These are phyloP conservation scores for Phanerochaete carnosa DNA, from an alignment of 768 basidiomycete genomes.

Conservation along the genomic window DNA sequence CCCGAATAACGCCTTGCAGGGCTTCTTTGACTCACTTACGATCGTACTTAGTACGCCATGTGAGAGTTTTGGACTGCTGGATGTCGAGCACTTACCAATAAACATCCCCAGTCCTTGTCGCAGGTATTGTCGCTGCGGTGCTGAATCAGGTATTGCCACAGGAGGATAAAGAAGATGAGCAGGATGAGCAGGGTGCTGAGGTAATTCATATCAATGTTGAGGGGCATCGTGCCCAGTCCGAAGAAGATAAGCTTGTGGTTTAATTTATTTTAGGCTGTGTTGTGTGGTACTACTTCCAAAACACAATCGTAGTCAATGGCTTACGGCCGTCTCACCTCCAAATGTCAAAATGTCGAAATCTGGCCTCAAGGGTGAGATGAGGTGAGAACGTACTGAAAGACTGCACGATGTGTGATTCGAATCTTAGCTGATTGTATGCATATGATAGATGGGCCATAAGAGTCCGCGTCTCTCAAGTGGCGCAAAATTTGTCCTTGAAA, in stretches of 20 bases:
- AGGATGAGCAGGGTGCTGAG: constrained; percentile 15
- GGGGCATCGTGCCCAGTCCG: neutral
- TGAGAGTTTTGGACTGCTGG: constrained; percentile 33
- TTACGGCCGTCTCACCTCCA: too few species aligned
- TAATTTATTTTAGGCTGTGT: neutral
- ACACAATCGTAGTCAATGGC: too few species aligned
- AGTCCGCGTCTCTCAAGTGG: too few species aligned
- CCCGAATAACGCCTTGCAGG: constrained; percentile 53
- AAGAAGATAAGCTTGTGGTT: neutral
- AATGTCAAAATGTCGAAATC: too few species aligned
- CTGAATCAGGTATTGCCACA: constrained; percentile 44
- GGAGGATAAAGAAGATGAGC: constrained; percentile 19
- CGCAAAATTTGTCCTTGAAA: too few species aligned
- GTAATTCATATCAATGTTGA: constrained; percentile 20
- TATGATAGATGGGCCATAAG: too few species aligned
- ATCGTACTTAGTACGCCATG: constrained; percentile 82
- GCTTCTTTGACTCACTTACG: constrained; percentile 73
- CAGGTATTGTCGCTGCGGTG: constrained; percentile 40
- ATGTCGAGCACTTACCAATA: neutral
- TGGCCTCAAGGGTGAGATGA: too few species aligned
- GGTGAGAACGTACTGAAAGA: too few species aligned
- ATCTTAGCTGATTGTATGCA: too few species aligned
- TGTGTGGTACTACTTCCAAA: too few species aligned
- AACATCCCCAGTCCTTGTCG: constrained; percentile 34
- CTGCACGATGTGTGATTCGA: too few species aligned